Evolutionary conservation across 2,329 filamentous ascomycete species (phyloP), one percentile per base, ranked within the genome.

Genomic region (Clonostachys chloroleuca): DNA sequence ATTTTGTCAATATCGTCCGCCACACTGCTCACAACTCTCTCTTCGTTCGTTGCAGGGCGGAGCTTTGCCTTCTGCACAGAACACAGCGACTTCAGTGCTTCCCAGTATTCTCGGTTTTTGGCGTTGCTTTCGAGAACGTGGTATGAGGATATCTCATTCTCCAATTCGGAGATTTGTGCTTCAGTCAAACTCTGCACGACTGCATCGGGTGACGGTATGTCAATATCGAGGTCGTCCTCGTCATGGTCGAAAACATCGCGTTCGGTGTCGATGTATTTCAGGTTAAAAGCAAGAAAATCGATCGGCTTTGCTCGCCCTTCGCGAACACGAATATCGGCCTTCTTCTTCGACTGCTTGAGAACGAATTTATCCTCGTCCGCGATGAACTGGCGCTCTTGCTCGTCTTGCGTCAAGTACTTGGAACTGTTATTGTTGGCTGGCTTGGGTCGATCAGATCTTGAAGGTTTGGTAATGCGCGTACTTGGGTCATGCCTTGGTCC

Each of bases 361-460:
- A 97, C 94, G 61, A 99, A 99, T 54, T 87, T 85, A 71, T 99
- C 94, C 66, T 99, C 94, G 58, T 95, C 89, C 45, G 92, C 89
- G 17, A 97, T 89, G 77, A 94, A 99, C 60, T 86, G 80, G 24
- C 84, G 77, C 54, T 84, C 87, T 61, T 90, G 86, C 60, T 92
- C 85, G 58, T 91, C 87, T 61, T 90, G 81, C 49, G 86, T 86
- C 51, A 89, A 68, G 56, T 77, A 80, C 46, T 61, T 66, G n/a
- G 65, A 57, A 34, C 57, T 53, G 45, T 62, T 59, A 49, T 58
- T 59, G 24, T 58, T 58, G 20, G 60, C 52, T 18, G 57, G 50
- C 47, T 58, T 58, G 34, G 58, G 51, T 17, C 57, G 56, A 46
- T 52, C 61, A 44, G 58, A 60, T 49, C 65, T 61, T 14, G 66